These are phyloP conservation scores for Ophiostoma triangulosporum DNA, from an alignment of 2,329 filamentous ascomycete genomes.

Conservation along the genomic window DNA sequence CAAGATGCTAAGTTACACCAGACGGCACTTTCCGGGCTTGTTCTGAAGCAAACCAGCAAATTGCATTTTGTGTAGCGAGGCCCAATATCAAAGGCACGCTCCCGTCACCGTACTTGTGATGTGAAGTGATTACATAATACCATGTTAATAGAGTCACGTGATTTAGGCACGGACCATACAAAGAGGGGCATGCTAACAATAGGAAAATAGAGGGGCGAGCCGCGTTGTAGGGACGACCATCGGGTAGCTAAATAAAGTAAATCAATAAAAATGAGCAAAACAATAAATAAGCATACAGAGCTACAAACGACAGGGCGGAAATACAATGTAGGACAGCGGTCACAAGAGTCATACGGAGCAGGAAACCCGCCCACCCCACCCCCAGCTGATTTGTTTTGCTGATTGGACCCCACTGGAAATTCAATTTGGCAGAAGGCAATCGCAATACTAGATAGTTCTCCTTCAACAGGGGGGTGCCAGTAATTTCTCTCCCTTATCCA, in stretches of 20 bases:
- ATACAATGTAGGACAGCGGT: too few species aligned
- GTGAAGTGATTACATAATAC: not conserved
- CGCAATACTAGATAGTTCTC: not conserved
- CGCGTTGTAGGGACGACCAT: not conserved
- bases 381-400: slow-evolving; percentile 9
- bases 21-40: too few species aligned
- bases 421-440: not conserved
- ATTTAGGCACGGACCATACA: slow-evolving; percentile 4
- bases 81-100: not conserved
- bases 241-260: not conserved
- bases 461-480: not conserved
- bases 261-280: not conserved
- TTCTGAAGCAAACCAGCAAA: too few species aligned
- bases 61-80: too few species aligned
- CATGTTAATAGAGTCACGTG: not conserved
- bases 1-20: too few species aligned
- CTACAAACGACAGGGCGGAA: not conserved
- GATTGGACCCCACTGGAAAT: slow-evolving; percentile 10
- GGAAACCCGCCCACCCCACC: slow-evolving; percentile 8
- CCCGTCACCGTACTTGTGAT: not conserved
- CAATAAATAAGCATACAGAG: slow-evolving; percentile 6
- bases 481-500: not conserved
- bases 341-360: not conserved
- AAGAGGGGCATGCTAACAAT: slow-evolving; percentile 1
- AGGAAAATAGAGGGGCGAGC: not conserved